phyloP scores from a whole-genome alignment of 176 grass and related monocot genomes.

The Chrysopogon serrulatus region DNA sequence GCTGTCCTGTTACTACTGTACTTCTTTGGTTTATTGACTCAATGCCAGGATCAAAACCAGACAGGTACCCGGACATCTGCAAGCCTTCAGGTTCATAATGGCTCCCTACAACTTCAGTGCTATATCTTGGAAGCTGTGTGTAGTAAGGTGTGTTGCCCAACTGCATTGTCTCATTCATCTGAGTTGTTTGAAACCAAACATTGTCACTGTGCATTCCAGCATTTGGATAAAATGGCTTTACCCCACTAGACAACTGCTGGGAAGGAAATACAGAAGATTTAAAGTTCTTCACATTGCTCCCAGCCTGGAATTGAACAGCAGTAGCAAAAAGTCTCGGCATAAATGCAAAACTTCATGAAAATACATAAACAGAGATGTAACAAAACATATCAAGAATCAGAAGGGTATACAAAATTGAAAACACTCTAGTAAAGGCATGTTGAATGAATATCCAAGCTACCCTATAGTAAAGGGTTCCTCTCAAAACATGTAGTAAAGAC shows the following conservation, averaged over 20 bases:
- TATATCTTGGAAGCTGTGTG: conserved; percentile 28
- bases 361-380: neutral
- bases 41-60: conserved; percentile 50
- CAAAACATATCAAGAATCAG: neutral
- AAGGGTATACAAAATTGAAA: neutral
- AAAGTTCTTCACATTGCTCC: conserved; percentile 48
- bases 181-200: conserved; percentile 2
- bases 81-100: conserved; percentile 1
- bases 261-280: conserved; percentile 1
- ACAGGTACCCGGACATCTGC: conserved; percentile 27
- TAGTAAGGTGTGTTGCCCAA: conserved; percentile 22
- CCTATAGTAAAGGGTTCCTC: neutral
- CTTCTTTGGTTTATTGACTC: conserved; percentile 45
- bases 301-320: conserved; percentile 33
- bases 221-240: conserved; percentile 1
- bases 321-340: neutral
- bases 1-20: conserved; percentile 23
- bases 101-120: conserved; percentile 32
- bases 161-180: conserved; percentile 1
- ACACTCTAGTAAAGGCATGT: neutral
- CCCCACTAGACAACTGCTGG: neutral
- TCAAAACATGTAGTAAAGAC: neutral
- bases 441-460: neutral
- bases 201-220: neutral
- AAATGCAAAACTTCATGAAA: conserved; percentile 7